Base-by-base conservation (phyloP, 495 filamentous ascomycete genomes). In the Talaromyces trachyspermus region DNA sequence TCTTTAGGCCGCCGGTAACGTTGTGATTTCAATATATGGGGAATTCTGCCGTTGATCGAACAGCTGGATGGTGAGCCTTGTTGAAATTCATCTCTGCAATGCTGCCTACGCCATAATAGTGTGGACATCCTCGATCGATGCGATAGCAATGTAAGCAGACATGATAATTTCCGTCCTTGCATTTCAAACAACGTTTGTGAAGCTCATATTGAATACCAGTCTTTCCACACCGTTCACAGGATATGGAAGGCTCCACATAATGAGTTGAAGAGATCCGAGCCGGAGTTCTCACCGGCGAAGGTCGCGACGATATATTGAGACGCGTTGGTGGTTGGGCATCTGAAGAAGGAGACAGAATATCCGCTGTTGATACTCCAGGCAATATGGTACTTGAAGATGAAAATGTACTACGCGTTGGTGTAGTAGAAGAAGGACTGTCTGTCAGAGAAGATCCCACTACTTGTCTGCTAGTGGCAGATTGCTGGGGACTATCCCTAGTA, bases 111-210 rank as follows among this genome's bases (percentile, higher is more conserved):
- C 88, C 87, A 47, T 75, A 83, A 85, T 86, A 92, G 51, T 85
- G 70, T 2, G 79, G 69, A 62, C 89, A 95, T 18, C 89, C 88
- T 55, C 72, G 72, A n/a, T 80, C 78, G 22, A 59, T 42, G 25
- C 86, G 81, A 62, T 87, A 95, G 66, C 89, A 95, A 50, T 72
- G 72, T 2, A 85, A 64, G 55, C 89, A 95, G 15, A 95, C 69
- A 58, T 89, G 81, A 68, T 77, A 91, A 19, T 74, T 64, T 2
- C 86, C 87, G n/a, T 71, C 58, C 30, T 74, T 70, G 63, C 89
- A 95, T 35, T 68, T 63, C 5, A 64, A 54, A 63, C 89, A 95
- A 59, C 81, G 80, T 62, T 85, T 88, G 60, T 95, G 88, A 0
- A 94, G 67, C 2, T 84, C 77, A 54, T 95, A 88, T 58, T 92